A percentile compares a stretch with the other conserved stretches of the same genome.
These are phyloP conservation scores for Funneliformis mosseae DNA, from an alignment of 192 early-diverging fungal genomes.

Conservation along the genomic window DNA sequence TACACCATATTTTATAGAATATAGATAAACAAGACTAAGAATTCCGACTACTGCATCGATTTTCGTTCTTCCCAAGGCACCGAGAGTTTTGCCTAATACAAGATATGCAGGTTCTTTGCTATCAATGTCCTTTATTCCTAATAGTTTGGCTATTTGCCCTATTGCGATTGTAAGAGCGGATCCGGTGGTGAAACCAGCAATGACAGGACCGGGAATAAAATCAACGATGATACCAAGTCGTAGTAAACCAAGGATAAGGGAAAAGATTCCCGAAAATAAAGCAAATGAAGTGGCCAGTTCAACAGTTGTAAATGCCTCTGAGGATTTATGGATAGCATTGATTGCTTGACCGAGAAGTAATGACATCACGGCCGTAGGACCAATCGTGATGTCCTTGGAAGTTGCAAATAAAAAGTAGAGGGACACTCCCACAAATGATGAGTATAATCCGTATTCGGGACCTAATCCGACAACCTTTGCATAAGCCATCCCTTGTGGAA, in stretches of 20 bases:
- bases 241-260: slow-evolving; percentile 72
- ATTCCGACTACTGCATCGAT: slow-evolving; percentile 67
- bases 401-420: slow-evolving; percentile 77
- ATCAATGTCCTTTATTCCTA: slow-evolving; percentile 78
- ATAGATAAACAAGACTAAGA: slow-evolving; percentile 45
- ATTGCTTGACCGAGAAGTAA: slow-evolving; percentile 15
- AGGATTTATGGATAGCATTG: neutral
- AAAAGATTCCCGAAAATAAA: slow-evolving; percentile 73
- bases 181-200: slow-evolving; percentile 88
- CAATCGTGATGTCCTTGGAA: slow-evolving; percentile 75
- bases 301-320: neutral
- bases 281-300: slow-evolving; percentile 61
- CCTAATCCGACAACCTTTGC: slow-evolving; percentile 71
- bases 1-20: slow-evolving; percentile 42
- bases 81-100: slow-evolving; percentile 72
- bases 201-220: slow-evolving; percentile 81
- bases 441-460: slow-evolving; percentile 76
- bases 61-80: slow-evolving; percentile 42
- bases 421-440: slow-evolving; percentile 63
- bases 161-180: slow-evolving; percentile 80
- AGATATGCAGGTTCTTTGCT: slow-evolving; percentile 72
- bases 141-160: slow-evolving; percentile 68
- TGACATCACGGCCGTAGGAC: slow-evolving; percentile 50
- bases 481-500: slow-evolving; percentile 74
- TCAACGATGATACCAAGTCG: slow-evolving; percentile 86